phyloP scores from a whole-genome alignment of 768 basidiomycete species.

The Boletus rubroflammeus region DNA sequence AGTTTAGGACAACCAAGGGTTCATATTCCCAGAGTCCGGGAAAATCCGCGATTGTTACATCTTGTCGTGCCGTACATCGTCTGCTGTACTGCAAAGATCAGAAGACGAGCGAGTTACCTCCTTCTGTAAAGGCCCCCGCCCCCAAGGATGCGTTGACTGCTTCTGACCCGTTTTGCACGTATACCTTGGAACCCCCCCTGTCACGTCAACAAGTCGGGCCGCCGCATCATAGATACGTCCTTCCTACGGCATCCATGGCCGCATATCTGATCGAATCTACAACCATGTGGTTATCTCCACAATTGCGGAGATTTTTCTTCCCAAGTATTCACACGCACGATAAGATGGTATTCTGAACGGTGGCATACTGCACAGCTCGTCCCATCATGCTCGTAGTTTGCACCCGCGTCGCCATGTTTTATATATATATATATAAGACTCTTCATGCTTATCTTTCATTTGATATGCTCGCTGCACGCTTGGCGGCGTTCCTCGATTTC shows the following conservation, averaged over 20 bases:
- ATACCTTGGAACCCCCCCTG: background rate
- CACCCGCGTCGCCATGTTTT: background rate
- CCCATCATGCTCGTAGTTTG: background rate
- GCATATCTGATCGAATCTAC: background rate
- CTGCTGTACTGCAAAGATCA: background rate
- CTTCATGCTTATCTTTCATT: conserved; percentile 2
- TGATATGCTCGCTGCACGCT: background rate
- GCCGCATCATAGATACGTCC: background rate
- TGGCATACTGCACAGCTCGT: background rate
- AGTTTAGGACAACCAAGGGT: background rate
- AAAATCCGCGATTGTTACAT: background rate
- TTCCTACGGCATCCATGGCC: background rate
- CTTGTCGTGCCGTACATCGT: conserved; percentile 3
- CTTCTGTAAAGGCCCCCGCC: background rate
- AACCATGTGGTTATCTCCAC: background rate
- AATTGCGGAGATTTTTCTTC: background rate
- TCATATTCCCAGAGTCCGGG: background rate
- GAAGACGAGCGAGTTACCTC: background rate
- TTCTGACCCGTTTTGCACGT: background rate
- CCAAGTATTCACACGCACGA: conserved; percentile 3
- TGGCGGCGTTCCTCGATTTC: background rate
- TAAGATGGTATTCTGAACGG: background rate
- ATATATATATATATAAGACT: background rate
- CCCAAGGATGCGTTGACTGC: background rate
- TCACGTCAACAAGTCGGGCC: background rate